Evolutionary conservation across 306 rosid species (phyloP).

Genomic region (Inga oerstediana): DNA sequence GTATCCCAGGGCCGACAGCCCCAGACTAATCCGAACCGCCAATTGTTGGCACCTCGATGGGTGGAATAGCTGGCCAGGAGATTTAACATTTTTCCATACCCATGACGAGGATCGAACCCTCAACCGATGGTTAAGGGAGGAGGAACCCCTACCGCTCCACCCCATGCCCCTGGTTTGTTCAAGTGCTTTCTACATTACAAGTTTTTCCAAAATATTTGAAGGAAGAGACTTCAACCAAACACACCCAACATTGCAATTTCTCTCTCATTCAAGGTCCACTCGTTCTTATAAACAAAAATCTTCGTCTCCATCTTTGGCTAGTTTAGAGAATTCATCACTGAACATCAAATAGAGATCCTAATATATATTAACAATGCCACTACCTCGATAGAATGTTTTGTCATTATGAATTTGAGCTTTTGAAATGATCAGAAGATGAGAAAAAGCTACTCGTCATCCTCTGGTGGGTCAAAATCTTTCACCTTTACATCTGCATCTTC

Average conservation of each 20-base stretch:
- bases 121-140: no score
- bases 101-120: no score
- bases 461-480: conserved; percentile 68
- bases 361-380: conserved; percentile 24
- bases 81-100: no score
- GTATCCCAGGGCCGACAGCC: no score
- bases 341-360: conserved; percentile 26
- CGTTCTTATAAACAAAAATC: neutral
- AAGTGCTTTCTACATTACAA: neutral
- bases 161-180: no score
- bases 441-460: conserved; percentile 46
- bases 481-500: conserved; percentile 82
- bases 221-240: neutral
- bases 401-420: neutral
- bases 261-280: neutral
- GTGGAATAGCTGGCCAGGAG: no score
- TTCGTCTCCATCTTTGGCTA: neutral
- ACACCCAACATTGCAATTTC: conserved; percentile 1
- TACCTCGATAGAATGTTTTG: conserved; percentile 18
- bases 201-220: neutral
- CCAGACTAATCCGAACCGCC: no score
- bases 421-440: neutral
- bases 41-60: no score
- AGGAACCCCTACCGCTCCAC: no score
- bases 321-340: conserved; percentile 1